Conservation (phyloP, 2,329 filamentous ascomycete genomes). For the Plenodomus lindquistii region DNA sequence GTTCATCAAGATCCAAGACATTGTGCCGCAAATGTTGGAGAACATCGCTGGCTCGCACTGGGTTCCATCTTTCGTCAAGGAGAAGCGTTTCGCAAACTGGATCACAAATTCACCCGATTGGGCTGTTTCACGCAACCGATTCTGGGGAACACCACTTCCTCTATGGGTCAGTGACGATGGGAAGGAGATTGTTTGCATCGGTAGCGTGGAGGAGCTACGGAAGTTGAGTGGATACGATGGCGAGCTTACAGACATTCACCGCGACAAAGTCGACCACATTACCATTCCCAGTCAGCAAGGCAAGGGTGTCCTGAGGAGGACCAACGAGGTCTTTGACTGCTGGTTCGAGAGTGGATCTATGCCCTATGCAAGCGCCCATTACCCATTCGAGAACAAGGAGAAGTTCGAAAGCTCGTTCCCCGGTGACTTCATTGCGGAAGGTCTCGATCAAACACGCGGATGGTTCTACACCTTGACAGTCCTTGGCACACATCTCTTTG, state of each 20-base stretch:
- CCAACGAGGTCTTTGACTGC: slow-evolving; percentile 92
- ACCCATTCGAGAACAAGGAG: slow-evolving; percentile 87
- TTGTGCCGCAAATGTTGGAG: slow-evolving; percentile 85
- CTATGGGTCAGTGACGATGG: slow-evolving; percentile 90
- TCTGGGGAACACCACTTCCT: slow-evolving; percentile 93
- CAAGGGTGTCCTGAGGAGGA: slow-evolving; percentile 77
- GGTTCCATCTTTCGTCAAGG: slow-evolving; percentile 89
- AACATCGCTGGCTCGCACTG: slow-evolving; percentile 89
- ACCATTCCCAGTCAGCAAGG: slow-evolving; percentile 90
- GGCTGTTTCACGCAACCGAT: slow-evolving; percentile 92
- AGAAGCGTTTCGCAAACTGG: slow-evolving; percentile 89
- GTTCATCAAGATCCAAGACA: slow-evolving; percentile 87
- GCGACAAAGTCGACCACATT: slow-evolving; percentile 90
- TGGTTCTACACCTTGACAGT: slow-evolving; percentile 97
- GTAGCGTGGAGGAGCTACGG: slow-evolving; percentile 82
- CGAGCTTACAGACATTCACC: slow-evolving; percentile 82
- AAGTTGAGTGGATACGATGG: slow-evolving; percentile 84
- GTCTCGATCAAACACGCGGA: slow-evolving; percentile 88
- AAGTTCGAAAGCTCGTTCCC: slow-evolving; percentile 81
- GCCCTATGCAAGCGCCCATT: slow-evolving; percentile 90
- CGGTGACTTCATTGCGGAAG: slow-evolving; percentile 92
- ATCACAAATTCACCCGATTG: slow-evolving; percentile 89
- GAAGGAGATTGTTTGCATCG: slow-evolving; percentile 83
- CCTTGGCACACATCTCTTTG: slow-evolving; percentile 84
- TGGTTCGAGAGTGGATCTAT: slow-evolving; percentile 98